These are phyloP conservation scores for Tuber microsphaerosporum DNA, from an alignment of 495 filamentous ascomycete species.

Conservation along the genomic window DNA sequence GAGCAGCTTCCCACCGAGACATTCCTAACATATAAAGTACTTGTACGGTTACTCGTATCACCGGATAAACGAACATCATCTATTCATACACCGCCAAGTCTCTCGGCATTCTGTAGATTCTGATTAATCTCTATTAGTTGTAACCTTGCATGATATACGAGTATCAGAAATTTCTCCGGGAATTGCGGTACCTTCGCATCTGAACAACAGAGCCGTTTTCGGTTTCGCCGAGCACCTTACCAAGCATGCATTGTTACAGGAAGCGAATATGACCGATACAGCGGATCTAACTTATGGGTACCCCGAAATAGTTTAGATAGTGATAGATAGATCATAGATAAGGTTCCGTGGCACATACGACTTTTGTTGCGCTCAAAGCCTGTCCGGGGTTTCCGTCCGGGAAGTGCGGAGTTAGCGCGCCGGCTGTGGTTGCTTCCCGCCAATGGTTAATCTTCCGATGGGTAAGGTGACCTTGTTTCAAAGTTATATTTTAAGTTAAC, in stretches of 20 bases:
- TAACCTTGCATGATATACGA: background rate
- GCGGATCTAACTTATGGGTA: background rate
- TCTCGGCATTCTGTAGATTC: background rate
- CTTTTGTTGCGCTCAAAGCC: background rate
- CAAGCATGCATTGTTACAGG: background rate
- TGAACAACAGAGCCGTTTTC: background rate
- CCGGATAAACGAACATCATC: background rate
- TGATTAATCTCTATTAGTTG: background rate
- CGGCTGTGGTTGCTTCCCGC: background rate
- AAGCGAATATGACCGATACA: background rate
- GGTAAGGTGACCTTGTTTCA: background rate
- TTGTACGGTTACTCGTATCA: no score
- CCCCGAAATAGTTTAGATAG: background rate
- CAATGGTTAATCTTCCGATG: background rate
- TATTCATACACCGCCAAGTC: background rate
- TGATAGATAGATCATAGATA: background rate
- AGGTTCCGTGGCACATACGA: background rate
- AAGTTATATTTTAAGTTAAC: background rate
- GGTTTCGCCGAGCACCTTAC: background rate
- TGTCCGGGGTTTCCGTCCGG: background rate
- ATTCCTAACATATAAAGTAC: no score
- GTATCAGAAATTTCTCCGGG: background rate
- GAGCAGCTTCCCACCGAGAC: no score
- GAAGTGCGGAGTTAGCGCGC: background rate
- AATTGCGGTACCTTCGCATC: background rate